These are phyloP conservation scores for Venturia effusa DNA, from an alignment of 2,329 filamentous ascomycete genomes.

Conservation along the genomic window DNA sequence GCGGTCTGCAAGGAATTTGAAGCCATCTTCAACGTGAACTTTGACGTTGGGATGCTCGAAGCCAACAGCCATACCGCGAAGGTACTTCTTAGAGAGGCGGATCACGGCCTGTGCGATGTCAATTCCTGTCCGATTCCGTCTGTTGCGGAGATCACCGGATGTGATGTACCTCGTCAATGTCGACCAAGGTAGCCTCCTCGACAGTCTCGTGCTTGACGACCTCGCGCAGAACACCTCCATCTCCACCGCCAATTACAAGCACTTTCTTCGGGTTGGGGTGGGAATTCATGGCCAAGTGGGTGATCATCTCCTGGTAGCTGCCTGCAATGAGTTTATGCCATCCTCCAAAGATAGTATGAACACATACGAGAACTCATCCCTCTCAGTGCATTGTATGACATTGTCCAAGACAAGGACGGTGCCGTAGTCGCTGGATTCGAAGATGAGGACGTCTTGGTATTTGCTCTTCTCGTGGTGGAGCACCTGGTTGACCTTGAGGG, in stretches of 20 bases:
- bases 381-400: slow-evolving; percentile 97
- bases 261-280: slow-evolving; percentile 98
- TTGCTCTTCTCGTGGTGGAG: slow-evolving; percentile 98
- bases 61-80: slow-evolving; percentile 85
- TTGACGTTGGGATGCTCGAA: slow-evolving; percentile 91
- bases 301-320: slow-evolving; percentile 98
- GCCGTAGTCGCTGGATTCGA: slow-evolving; percentile 95
- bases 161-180: slow-evolving; percentile 57
- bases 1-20: slow-evolving; percentile 95
- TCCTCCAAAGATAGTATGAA: background rate
- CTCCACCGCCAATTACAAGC: slow-evolving; percentile 93
- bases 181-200: slow-evolving; percentile 91
- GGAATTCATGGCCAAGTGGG: slow-evolving; percentile 94
- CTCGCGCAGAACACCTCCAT: slow-evolving; percentile 94
- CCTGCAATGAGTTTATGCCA: background rate
- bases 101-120: slow-evolving; percentile 60
- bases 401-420: slow-evolving; percentile 96
- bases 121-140: background rate
- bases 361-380: slow-evolving; percentile 83
- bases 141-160: background rate
- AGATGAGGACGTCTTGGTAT: slow-evolving; percentile 98
- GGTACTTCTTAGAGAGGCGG: slow-evolving; percentile 95
- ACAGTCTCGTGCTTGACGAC: slow-evolving; percentile 98
- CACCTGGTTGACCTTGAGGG: slow-evolving; percentile 79
- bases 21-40: slow-evolving; percentile 90